Percentiles rank a stretch among this genome's conserved stretches.
phyloP scores from a whole-genome alignment of 2,329 filamentous ascomycete species.

The Diatrype stigma region DNA sequence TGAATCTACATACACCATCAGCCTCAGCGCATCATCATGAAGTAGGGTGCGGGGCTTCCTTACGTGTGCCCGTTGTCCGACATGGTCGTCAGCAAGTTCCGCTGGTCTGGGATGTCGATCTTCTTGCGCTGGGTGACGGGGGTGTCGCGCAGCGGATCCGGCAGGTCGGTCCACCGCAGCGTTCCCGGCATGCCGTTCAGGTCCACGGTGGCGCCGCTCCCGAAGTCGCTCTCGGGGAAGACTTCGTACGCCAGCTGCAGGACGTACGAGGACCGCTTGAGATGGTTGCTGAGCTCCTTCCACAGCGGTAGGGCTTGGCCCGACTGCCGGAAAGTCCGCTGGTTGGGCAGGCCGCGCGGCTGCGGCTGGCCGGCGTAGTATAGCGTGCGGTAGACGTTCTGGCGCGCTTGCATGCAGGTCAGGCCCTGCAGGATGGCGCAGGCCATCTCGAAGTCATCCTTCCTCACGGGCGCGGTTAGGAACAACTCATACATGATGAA shows the following conservation, averaged over 20 bases:
- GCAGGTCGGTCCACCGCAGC: slow-evolving; percentile 56
- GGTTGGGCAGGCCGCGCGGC: slow-evolving; percentile 42
- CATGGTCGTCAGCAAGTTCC: slow-evolving; percentile 43
- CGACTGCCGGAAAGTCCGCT: slow-evolving; percentile 14
- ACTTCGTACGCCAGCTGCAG: slow-evolving; percentile 54
- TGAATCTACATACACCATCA: slow-evolving; percentile 39
- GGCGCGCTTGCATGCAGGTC: slow-evolving; percentile 51
- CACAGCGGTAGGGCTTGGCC: slow-evolving; percentile 32
- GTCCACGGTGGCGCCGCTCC: slow-evolving; percentile 29
- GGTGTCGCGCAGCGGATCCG: slow-evolving; percentile 49
- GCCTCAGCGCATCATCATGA: not conserved
- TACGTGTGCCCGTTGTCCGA: slow-evolving; percentile 51
- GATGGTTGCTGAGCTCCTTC: slow-evolving; percentile 51
- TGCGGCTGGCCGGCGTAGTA: slow-evolving; percentile 47
- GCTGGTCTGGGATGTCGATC: slow-evolving; percentile 52
- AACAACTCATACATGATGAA: slow-evolving; percentile 57
- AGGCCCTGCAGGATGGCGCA: slow-evolving; percentile 53
- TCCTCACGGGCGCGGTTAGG: slow-evolving; percentile 49
- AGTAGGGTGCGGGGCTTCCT: slow-evolving; percentile 12
- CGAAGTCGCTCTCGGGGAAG: slow-evolving; percentile 43
- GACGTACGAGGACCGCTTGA: slow-evolving; percentile 54
- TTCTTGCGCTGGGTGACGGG: slow-evolving; percentile 51
- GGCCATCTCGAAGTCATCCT: slow-evolving; percentile 44
- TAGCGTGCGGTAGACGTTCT: slow-evolving; percentile 46
- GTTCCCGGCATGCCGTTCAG: slow-evolving; percentile 43